phyloP scores from a whole-genome alignment of 1,284 basidiomycete genomes.

The Ceratobasidium papillatum region DNA sequence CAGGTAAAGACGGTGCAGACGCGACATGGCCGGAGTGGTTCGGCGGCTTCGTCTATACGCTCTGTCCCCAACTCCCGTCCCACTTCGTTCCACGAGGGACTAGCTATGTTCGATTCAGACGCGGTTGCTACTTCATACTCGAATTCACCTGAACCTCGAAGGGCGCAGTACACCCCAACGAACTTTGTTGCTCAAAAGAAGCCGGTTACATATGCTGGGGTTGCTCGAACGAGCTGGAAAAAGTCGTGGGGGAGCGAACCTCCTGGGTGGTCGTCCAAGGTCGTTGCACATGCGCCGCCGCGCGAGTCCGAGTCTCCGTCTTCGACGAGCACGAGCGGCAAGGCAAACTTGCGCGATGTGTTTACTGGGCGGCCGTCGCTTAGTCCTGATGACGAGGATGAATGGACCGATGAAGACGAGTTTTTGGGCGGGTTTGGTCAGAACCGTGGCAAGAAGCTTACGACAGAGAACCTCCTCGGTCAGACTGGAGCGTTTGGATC shows the following conservation, averaged over 20 bases:
- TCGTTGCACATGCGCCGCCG: constrained; percentile 68
- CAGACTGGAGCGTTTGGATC: constrained; percentile 27
- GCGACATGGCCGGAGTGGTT: constrained; percentile 70
- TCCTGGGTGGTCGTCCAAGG: constrained; percentile 78
- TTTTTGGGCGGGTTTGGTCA: constrained; percentile 82
- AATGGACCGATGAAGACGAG: constrained; percentile 65
- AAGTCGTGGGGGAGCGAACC: constrained; percentile 85
- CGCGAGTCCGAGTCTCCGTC: constrained; percentile 68
- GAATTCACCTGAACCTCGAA: constrained; percentile 56
- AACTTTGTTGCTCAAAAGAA: constrained; percentile 81
- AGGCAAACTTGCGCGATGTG: constrained; percentile 70
- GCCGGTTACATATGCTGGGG: constrained; percentile 54
- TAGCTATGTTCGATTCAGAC: constrained; percentile 42
- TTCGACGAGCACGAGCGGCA: constrained; percentile 63
- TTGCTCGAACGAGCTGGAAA: constrained; percentile 83
- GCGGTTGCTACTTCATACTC: constrained; percentile 28
- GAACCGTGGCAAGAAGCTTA: constrained; percentile 55
- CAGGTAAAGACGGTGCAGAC: constrained; percentile 58
- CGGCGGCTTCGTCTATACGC: constrained; percentile 75
- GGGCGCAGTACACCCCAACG: constrained; percentile 56
- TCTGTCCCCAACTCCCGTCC: constrained; percentile 76
- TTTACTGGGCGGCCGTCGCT: constrained; percentile 71
- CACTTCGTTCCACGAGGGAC: constrained; percentile 72
- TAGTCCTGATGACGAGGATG: constrained; percentile 76
- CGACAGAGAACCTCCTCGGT: not conserved